Conservation (phyloP, 2,329 filamentous ascomycete species). For the Elsinoe perseae region DNA sequence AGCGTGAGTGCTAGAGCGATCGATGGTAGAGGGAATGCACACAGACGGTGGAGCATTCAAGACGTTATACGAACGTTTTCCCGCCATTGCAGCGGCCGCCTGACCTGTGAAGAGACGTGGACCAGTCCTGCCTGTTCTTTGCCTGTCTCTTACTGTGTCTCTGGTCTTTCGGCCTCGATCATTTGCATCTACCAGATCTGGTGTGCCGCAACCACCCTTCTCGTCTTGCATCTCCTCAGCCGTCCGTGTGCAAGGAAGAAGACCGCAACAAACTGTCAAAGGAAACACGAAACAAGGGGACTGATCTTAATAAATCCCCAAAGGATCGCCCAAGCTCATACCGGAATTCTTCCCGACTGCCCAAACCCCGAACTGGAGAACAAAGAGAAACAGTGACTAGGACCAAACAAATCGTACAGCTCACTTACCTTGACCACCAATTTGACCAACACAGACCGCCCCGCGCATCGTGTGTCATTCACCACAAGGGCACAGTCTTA, state of each 20-base stretch:
- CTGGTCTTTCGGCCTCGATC: background rate
- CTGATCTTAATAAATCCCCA: background rate
- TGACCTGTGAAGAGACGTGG: constrained; percentile 5
- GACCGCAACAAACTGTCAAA: background rate
- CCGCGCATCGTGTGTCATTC: background rate
- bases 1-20: background rate
- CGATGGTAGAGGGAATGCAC: background rate
- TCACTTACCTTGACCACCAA: background rate
- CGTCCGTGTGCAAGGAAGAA: background rate
- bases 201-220: background rate
- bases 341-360: background rate
- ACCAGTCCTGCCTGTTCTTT: background rate
- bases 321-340: background rate
- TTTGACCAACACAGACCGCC: background rate
- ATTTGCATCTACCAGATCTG: background rate
- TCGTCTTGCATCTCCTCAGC: background rate
- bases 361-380: background rate
- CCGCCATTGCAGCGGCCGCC: background rate
- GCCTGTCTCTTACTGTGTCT: background rate
- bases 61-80: background rate
- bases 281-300: background rate
- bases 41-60: constrained; percentile 1
- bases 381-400: background rate
- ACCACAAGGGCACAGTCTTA: background rate
- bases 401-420: background rate